A percentile compares a stretch with the other conserved stretches of the same genome.
These are phyloP conservation scores for Mycena epipterygia DNA, from an alignment of 768 basidiomycete species.

Conservation along the genomic window DNA sequence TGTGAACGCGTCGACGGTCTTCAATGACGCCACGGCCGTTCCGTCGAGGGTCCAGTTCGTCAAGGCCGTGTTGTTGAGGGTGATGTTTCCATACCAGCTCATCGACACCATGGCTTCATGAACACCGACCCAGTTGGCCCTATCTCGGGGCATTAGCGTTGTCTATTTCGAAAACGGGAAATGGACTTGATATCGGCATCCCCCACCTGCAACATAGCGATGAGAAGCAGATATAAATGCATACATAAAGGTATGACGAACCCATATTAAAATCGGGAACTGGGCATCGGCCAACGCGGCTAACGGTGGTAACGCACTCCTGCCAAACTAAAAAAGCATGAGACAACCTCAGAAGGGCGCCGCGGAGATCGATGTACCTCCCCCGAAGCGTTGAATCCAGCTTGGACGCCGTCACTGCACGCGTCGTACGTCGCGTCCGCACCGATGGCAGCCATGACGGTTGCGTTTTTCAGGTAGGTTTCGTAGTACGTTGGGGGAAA, in stretches of 20 bases:
- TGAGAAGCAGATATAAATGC: not conserved
- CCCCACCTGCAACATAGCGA: constrained; percentile 50
- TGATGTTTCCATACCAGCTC: constrained; percentile 61
- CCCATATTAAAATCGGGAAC: constrained; percentile 55
- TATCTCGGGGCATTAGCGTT: constrained; percentile 24
- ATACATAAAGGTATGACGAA: constrained; percentile 25
- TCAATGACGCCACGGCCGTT: constrained; percentile 53
- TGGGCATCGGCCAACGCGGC: constrained; percentile 48
- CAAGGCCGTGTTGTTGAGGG: constrained; percentile 52
- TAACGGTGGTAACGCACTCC: constrained; percentile 49
- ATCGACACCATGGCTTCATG: constrained; percentile 57
- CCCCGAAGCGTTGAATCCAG: constrained; percentile 45
- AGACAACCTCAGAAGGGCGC: not conserved
- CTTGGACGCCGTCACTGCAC: constrained; percentile 43
- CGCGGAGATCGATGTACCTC: constrained; percentile 38
- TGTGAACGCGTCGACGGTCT: constrained; percentile 62
- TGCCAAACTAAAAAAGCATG: constrained; percentile 42
- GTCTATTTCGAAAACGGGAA: not conserved
- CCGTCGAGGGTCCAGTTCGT: constrained; percentile 51
- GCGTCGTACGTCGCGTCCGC: constrained; percentile 50
- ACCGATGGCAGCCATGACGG: constrained; percentile 54
- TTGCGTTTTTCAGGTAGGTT: constrained; percentile 44
- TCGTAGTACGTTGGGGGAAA: constrained; percentile 58
- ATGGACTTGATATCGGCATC: constrained; percentile 52
- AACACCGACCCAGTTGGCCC: constrained; percentile 55